Conservation (phyloP, 1,284 basidiomycete species). For the Bondarzewia mesenterica region DNA sequence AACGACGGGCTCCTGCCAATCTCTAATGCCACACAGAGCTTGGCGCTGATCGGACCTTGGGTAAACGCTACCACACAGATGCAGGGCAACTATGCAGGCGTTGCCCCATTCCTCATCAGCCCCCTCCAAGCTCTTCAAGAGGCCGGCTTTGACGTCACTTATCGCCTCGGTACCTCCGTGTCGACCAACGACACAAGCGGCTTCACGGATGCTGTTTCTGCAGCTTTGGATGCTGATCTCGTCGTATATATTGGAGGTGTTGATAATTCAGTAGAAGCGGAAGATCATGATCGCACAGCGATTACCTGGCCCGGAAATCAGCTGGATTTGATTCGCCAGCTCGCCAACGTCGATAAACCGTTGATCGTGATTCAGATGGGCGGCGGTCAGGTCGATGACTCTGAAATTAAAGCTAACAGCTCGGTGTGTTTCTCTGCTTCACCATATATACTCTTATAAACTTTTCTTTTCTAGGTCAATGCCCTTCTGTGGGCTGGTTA, state of each 20-base stretch:
- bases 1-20: conserved; percentile 49
- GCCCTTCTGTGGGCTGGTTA: conserved; percentile 49
- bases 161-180: conserved; percentile 33
- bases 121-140: conserved; percentile 39
- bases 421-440: conserved; percentile 24
- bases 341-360: conserved; percentile 38
- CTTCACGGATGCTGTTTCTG: conserved; percentile 30
- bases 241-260: conserved; percentile 41
- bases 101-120: conserved; percentile 45
- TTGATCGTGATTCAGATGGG: conserved; percentile 47
- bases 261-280: conserved; percentile 41
- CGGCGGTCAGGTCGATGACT: conserved; percentile 46
- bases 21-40: conserved; percentile 28
- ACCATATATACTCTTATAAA: conserved; percentile 1
- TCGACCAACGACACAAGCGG: conserved; percentile 30
- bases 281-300: conserved; percentile 39
- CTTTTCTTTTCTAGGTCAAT: conserved; percentile 31
- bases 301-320: conserved; percentile 51
- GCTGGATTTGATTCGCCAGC: conserved; percentile 37
- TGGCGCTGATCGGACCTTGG: conserved; percentile 49
- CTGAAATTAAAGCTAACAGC: conserved; percentile 33
- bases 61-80: conserved; percentile 45
- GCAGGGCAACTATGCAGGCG: conserved; percentile 43
- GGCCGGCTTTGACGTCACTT: conserved; percentile 38
- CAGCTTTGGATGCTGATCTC: conserved; percentile 22